Percentiles rank a stretch among this genome's conserved stretches.
Conservation (phyloP, 148 eudicot species). For the Diospyros kaki region DNA sequence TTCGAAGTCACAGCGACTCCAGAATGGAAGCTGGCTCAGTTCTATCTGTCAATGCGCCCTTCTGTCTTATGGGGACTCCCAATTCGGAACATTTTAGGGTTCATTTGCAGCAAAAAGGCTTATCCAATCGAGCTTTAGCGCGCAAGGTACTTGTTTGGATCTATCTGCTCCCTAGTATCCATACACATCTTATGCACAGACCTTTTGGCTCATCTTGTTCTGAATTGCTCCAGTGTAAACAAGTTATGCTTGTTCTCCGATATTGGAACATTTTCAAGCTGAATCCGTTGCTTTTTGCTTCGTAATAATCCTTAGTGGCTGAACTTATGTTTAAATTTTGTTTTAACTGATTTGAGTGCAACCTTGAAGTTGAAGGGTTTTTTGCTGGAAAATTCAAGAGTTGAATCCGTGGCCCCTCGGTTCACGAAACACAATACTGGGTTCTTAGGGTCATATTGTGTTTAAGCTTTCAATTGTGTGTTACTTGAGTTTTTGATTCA, state of each 20-base stretch:
- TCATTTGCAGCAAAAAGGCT: slow-evolving; percentile 6
- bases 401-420: not conserved
- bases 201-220: not conserved
- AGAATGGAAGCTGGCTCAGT: not conserved
- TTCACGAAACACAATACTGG: not conserved
- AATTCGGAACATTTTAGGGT: not conserved
- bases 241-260: not conserved
- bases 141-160: not conserved
- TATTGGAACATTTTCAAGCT: not conserved
- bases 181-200: not conserved
- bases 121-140: slow-evolving; percentile 3
- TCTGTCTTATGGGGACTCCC: not conserved
- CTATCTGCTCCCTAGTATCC: not conserved
- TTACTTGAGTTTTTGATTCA: not conserved
- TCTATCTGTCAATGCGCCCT: not conserved
- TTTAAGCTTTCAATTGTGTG: too few species aligned
- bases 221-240: not conserved
- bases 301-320: not conserved
- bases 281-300: not conserved
- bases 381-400: not conserved
- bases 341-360: not conserved
- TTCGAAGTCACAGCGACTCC: too few species aligned
- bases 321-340: not conserved
- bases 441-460: not conserved
- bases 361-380: not conserved